Percentiles rank a stretch among this genome's conserved stretches.
Conservation (phyloP, 139 green algal species). For the Diplosphaera chodatii region DNA sequence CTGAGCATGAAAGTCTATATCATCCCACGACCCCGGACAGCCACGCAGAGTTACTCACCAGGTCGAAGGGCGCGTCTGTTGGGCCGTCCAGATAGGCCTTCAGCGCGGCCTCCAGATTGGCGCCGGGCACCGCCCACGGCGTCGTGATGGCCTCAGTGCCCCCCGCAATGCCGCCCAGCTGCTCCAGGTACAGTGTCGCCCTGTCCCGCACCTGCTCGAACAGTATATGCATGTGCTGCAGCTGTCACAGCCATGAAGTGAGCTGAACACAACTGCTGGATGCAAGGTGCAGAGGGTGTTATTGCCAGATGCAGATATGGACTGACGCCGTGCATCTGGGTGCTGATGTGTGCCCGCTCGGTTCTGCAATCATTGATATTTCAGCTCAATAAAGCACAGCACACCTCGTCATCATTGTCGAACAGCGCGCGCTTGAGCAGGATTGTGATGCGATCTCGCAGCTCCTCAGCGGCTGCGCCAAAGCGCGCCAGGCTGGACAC, state of each 20-base stretch:
- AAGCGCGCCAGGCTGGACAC: slow-evolving; percentile 86
- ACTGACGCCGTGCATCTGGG: no score
- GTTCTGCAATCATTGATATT: no score
- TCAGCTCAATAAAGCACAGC: no score
- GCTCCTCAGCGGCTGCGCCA: slow-evolving; percentile 53
- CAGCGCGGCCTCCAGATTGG: slow-evolving; percentile 76
- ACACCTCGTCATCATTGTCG: slow-evolving; percentile 96
- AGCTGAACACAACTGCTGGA: no score
- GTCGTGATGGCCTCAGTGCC: slow-evolving; percentile 33
- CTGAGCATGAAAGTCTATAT: no score
- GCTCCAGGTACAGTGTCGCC: slow-evolving; percentile 85
- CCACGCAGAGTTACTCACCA: slow-evolving; percentile 36
- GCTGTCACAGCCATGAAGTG: no score
- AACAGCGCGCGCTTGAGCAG: slow-evolving; percentile 87
- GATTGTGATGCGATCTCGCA: slow-evolving; percentile 70
- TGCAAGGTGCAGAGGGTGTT: no score
- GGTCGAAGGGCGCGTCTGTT: slow-evolving; percentile 65
- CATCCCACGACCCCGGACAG: no score
- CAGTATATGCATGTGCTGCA: no score
- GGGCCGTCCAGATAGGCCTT: slow-evolving; percentile 64
- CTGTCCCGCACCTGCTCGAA: slow-evolving; percentile 94
- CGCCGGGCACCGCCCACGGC: slow-evolving; percentile 57
- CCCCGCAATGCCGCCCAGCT: slow-evolving; percentile 56
- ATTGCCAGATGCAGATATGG: no score
- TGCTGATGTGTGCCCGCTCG: no score